phyloP scores from a whole-genome alignment of 2,329 filamentous ascomycete species.

The Penicillium glabrum region DNA sequence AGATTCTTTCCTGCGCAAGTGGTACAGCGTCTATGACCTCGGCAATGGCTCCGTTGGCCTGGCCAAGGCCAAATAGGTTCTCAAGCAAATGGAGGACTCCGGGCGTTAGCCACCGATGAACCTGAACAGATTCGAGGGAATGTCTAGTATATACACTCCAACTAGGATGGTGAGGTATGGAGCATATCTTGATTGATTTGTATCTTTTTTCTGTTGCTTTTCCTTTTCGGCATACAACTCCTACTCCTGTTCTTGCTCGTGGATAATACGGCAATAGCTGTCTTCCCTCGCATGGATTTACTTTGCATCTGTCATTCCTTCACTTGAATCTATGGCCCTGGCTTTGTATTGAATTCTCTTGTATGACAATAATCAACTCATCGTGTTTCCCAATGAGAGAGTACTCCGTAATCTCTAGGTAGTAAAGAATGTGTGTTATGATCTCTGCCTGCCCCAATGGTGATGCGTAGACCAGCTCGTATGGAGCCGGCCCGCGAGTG shows the following conservation, averaged over 20 bases:
- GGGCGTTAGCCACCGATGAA: slow-evolving; percentile 14
- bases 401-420: not conserved
- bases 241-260: slow-evolving; percentile 2
- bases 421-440: not conserved
- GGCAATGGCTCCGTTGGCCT: slow-evolving; percentile 86
- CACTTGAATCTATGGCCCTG: slow-evolving; percentile 4
- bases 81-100: not conserved
- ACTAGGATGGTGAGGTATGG: slow-evolving; percentile 4
- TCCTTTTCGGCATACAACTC: slow-evolving; percentile 5
- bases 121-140: slow-evolving; percentile 6
- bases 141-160: slow-evolving; percentile 18
- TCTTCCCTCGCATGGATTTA: slow-evolving; percentile 15
- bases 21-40: slow-evolving; percentile 93
- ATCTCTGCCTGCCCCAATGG: not conserved
- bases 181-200: slow-evolving; percentile 5
- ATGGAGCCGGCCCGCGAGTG: slow-evolving; percentile 9
- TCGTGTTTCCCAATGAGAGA: no score
- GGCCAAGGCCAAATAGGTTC: slow-evolving; percentile 71
- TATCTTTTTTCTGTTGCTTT: slow-evolving; percentile 1
- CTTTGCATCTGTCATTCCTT: slow-evolving; percentile 15
- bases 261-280: slow-evolving; percentile 12
- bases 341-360: not conserved
- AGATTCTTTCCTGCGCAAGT: slow-evolving; percentile 56
- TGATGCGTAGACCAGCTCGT: slow-evolving; percentile 1
- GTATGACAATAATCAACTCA: not conserved